A percentile compares a stretch with the other conserved stretches of the same genome.
These are phyloP conservation scores for Lactarius indigo DNA, from an alignment of 768 basidiomycete genomes.

Conservation along the genomic window DNA sequence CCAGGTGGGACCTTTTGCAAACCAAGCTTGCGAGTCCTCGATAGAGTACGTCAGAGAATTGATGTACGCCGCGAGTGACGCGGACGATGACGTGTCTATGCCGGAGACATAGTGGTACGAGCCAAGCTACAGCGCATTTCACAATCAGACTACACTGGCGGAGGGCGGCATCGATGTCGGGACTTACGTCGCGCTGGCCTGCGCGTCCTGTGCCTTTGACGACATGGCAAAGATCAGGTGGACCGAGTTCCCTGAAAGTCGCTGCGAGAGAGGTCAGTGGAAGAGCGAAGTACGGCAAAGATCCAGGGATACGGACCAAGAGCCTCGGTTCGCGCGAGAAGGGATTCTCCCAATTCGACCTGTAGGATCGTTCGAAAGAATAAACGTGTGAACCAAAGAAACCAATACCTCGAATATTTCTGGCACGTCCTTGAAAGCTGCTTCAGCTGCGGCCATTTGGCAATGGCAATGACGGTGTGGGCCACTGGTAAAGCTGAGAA, in stretches of 20 bases:
- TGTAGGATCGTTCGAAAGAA: slow-evolving; percentile 31
- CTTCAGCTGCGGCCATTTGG: slow-evolving; percentile 46
- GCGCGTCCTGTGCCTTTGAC: slow-evolving; percentile 84
- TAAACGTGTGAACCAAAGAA: neutral
- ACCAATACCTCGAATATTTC: slow-evolving; percentile 88
- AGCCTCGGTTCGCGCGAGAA: slow-evolving; percentile 88
- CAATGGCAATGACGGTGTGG: neutral
- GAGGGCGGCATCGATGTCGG: neutral
- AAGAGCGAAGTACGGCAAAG: neutral
- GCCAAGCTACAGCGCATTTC: slow-evolving; percentile 55
- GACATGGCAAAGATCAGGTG: slow-evolving; percentile 94
- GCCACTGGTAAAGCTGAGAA: neutral
- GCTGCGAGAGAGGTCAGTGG: slow-evolving; percentile 46
- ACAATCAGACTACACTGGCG: slow-evolving; percentile 6
- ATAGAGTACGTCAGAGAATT: slow-evolving; percentile 97
- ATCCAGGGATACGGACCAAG: slow-evolving; percentile 57
- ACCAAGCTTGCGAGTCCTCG: slow-evolving; percentile 91
- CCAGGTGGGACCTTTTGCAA: slow-evolving; percentile 79
- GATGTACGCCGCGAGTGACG: slow-evolving; percentile 95
- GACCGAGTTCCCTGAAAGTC: slow-evolving; percentile 94
- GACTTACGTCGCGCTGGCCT: slow-evolving; percentile 82
- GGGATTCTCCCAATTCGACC: slow-evolving; percentile 87
- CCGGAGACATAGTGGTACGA: slow-evolving; percentile 98
- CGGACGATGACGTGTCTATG: slow-evolving; percentile 98
- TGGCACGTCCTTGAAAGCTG: slow-evolving; percentile 88